These are phyloP conservation scores for Botrytis squamosa DNA, from an alignment of 2,329 filamentous ascomycete species.

Conservation along the genomic window DNA sequence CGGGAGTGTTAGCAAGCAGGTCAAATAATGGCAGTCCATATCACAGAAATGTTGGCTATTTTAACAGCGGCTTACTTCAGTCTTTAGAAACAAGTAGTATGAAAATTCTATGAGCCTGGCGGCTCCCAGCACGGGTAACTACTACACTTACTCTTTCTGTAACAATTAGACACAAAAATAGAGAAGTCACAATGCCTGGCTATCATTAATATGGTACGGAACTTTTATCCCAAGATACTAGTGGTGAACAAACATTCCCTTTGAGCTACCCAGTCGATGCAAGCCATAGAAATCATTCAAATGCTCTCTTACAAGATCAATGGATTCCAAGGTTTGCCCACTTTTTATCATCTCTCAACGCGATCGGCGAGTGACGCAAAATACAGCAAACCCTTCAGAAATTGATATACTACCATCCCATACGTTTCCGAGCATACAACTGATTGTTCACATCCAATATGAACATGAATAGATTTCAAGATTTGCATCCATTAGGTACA, in stretches of 20 bases:
- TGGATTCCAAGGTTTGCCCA: background rate
- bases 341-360: background rate
- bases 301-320: background rate
- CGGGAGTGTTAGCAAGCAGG: conserved; percentile 64
- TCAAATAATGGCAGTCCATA: conserved; percentile 15
- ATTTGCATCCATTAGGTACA: background rate
- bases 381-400: background rate
- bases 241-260: background rate
- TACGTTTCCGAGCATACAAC: background rate
- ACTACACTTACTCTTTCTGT: no score
- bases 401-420: background rate
- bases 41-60: conserved; percentile 13
- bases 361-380: background rate
- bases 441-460: background rate
- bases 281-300: background rate
- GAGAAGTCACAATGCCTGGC: background rate
- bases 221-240: background rate
- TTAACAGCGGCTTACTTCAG: background rate
- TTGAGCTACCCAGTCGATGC: no score
- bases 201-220: background rate
- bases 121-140: background rate
- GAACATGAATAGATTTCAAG: background rate
- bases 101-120: background rate
- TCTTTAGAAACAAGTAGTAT: background rate
- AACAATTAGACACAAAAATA: background rate